phyloP scores from a whole-genome alignment of 352 stramenopile species.

The Phytopythium delawarense region DNA sequence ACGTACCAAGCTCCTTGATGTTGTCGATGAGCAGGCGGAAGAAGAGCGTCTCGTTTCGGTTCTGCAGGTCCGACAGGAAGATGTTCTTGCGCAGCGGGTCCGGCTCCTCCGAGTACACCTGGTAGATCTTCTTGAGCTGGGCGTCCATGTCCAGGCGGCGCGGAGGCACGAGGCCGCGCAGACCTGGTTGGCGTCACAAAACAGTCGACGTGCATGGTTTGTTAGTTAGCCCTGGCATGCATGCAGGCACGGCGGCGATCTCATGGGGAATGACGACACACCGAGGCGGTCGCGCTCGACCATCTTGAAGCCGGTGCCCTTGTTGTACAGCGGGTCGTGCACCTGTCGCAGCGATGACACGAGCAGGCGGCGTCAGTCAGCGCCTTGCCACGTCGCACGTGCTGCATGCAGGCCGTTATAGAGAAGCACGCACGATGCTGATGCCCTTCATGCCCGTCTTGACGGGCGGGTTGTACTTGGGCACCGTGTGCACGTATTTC shows the following conservation, averaged over 20 bases:
- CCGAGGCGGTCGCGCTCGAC: conserved; percentile 80
- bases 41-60: conserved; percentile 96
- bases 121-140: conserved; percentile 76
- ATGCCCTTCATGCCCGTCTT: conserved; percentile 76
- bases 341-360: conserved; percentile 19
- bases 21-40: conserved; percentile 91
- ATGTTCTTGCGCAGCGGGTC: conserved; percentile 91
- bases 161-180: conserved; percentile 81
- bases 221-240: no score
- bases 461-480: conserved; percentile 79
- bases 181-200: conserved; percentile 21
- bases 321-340: conserved; percentile 87
- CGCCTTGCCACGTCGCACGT: neutral
- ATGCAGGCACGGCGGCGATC: no score
- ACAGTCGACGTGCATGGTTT: no score
- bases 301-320: conserved; percentile 83
- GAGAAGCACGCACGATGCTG: conserved; percentile 47
- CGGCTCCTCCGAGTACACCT: conserved; percentile 57
- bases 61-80: conserved; percentile 93
- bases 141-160: conserved; percentile 62
- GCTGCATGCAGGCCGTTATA: neutral
- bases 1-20: conserved; percentile 90
- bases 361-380: neutral
- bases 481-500: conserved; percentile 52
- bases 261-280: conserved; percentile 16